Percentiles rank a stretch among this genome's conserved stretches.
These are phyloP conservation scores for Wickerhamiella brachini DNA, from an alignment of 805 yeast species.

Conservation along the genomic window DNA sequence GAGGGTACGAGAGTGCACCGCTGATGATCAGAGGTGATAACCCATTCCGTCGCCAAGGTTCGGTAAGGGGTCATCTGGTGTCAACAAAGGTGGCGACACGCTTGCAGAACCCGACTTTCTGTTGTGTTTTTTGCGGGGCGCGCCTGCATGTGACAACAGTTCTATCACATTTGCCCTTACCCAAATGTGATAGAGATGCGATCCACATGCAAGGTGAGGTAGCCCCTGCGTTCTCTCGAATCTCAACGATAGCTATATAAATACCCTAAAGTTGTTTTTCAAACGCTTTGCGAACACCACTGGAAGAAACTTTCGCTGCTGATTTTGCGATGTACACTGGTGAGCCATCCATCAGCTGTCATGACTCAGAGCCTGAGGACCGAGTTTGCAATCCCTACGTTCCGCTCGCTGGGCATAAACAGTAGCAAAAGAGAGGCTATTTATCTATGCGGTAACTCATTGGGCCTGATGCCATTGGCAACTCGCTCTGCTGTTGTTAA, in stretches of 20 bases:
- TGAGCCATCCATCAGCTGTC: background rate
- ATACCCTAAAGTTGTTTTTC: no score
- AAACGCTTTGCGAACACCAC: no score
- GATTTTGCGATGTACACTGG: no score
- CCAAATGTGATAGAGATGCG: background rate
- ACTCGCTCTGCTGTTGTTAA: conserved; percentile 42
- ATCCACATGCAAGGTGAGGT: no score
- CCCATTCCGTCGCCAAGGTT: background rate
- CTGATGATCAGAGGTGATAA: background rate
- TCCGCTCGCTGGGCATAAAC: conserved; percentile 41
- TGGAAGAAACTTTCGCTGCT: no score
- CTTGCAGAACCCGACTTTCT: background rate
- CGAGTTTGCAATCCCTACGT: conserved; percentile 55
- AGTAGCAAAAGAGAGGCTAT: conserved; percentile 23
- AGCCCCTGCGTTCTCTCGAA: no score
- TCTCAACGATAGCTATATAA: no score
- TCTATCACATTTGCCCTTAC: background rate
- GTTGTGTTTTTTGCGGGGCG: background rate
- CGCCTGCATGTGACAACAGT: background rate
- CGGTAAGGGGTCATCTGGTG: background rate
- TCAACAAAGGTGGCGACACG: background rate
- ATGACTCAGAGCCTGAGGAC: conserved; percentile 22
- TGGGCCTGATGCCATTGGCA: conserved; percentile 71
- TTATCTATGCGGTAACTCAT: conserved; percentile 87
- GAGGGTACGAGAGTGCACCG: background rate